Base-by-base conservation (phyloP, 2,329 filamentous ascomycete genomes). In the Aspergillus ibericus region DNA sequence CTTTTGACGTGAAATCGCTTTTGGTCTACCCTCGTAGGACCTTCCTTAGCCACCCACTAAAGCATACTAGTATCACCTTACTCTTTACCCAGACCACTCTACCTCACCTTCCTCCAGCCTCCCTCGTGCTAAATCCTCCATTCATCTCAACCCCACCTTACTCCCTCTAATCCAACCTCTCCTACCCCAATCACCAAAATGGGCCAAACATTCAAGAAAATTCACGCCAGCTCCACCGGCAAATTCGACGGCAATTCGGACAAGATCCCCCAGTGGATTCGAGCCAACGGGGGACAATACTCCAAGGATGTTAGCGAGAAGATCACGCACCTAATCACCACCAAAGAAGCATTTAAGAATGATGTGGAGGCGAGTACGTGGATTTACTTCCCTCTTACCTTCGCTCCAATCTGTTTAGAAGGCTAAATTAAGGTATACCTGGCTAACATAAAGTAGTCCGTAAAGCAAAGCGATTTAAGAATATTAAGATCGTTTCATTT, bases 251-350 rank as follows among this genome's bases (percentile, higher is more conserved):
- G 75, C 1, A 79, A 77, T 1, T 74, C 81, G 2, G 78, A 83
- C 1, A 83, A 89, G 42, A 81, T 95, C 35, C 80, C 80, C 35
- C 77, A 78, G 38, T 96, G 91, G 90, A 81, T 91, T 9, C 77
- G 78, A 4, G 69, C 78, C 4, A 85, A 89, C 58, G 86, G 85
- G 6, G 92, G 89, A 1, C 72, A 58, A 1, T 88, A 86, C 69
- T 75, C 77, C 0, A 70, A 77, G 1, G 75, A 79, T 0, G 74
- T 91, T 16, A 79, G 79, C 25, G 70, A 79, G 0, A 67, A 77
- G 0, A 84, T 88, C 9, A 96, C 92, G 0, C 92, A 96, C 73
- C 77, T 96, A 0, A 81, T 96, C 20, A 84, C 86, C 55, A 85
- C 85, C 0, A 78, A 82, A 51, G 81, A 85, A 34, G 83, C 87